A percentile compares a stretch with the other conserved stretches of the same genome.
Conservation (phyloP, 2,329 filamentous ascomycete species). For the Verticillium klebahnii region DNA sequence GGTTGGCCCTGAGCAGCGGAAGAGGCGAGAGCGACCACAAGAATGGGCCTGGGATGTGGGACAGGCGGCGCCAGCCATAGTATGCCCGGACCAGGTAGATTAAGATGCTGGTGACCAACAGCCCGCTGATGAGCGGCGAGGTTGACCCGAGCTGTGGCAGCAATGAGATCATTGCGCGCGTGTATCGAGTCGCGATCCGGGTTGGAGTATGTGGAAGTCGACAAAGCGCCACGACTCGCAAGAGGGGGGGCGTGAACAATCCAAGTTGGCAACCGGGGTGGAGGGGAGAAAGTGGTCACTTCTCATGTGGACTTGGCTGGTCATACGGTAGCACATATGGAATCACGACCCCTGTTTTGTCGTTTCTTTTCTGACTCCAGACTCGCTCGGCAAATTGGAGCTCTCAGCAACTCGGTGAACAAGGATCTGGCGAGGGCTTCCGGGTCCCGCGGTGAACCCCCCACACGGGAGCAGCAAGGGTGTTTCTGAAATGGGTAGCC, state of each 20-base stretch:
- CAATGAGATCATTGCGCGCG: background rate
- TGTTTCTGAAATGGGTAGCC: background rate
- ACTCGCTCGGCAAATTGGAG: background rate
- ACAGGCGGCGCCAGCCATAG: conserved; percentile 21
- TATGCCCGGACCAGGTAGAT: conserved; percentile 10
- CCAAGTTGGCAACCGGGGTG: background rate
- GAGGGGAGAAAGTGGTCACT: background rate
- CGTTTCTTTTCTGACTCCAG: background rate
- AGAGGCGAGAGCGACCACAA: conserved; percentile 4
- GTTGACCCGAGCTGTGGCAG: background rate
- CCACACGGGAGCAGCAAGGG: background rate
- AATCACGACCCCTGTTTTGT: background rate
- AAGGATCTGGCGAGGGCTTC: background rate
- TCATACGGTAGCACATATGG: background rate
- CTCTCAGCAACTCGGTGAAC: background rate
- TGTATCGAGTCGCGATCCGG: background rate
- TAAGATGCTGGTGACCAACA: background rate
- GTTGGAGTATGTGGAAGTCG: background rate
- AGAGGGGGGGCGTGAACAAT: background rate
- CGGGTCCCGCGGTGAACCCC: background rate
- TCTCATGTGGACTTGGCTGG: background rate
- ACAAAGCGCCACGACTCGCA: background rate
- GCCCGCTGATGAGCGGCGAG: background rate
- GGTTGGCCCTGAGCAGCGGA: background rate
- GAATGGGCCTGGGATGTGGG: conserved; percentile 23